These are phyloP conservation scores for Moesziomyces sp. DNA, from an alignment of 1,284 basidiomycete species.

Conservation along the genomic window DNA sequence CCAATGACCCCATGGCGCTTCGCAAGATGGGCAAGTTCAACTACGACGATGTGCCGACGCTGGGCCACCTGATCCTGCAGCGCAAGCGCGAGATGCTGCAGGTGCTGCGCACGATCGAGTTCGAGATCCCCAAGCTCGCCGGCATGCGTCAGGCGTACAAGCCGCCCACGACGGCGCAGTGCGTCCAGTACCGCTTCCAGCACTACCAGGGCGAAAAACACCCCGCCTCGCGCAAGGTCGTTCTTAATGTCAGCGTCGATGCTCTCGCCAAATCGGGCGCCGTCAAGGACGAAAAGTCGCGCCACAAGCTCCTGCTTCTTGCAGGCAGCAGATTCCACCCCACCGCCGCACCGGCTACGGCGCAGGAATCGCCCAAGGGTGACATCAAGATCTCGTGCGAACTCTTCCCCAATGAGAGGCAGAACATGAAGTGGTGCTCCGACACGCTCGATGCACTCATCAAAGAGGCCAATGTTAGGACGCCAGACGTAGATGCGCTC, in stretches of 20 bases:
- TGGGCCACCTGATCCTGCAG: conserved; percentile 59
- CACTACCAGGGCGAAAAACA: conserved; percentile 69
- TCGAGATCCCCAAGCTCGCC: conserved; percentile 64
- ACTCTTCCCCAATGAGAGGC: conserved; percentile 63
- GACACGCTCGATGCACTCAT: conserved; percentile 68
- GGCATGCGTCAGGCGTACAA: conserved; percentile 62
- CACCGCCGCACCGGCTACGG: background rate
- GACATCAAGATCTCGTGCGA: conserved; percentile 68
- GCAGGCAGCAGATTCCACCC: conserved; percentile 63
- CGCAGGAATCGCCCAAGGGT: conserved; percentile 26
- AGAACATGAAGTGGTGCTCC: conserved; percentile 70
- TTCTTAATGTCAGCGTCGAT: conserved; percentile 57
- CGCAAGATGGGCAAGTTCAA: conserved; percentile 57
- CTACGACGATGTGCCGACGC: conserved; percentile 64
- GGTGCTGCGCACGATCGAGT: conserved; percentile 54
- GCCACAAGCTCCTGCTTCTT: conserved; percentile 68
- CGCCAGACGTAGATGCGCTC: conserved; percentile 60
- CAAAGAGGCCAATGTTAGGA: conserved; percentile 61
- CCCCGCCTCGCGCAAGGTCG: conserved; percentile 67
- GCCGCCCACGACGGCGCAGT: conserved; percentile 48
- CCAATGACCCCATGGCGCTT: conserved; percentile 50
- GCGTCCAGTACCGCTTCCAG: conserved; percentile 62
- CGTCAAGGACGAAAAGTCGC: conserved; percentile 47
- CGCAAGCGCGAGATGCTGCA: conserved; percentile 59
- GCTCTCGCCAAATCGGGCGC: conserved; percentile 51